Evolutionary conservation across 2,329 filamentous ascomycete species (phyloP), one percentile per base, ranked within the genome.

Genomic region (Trematosphaeria pertusa): DNA sequence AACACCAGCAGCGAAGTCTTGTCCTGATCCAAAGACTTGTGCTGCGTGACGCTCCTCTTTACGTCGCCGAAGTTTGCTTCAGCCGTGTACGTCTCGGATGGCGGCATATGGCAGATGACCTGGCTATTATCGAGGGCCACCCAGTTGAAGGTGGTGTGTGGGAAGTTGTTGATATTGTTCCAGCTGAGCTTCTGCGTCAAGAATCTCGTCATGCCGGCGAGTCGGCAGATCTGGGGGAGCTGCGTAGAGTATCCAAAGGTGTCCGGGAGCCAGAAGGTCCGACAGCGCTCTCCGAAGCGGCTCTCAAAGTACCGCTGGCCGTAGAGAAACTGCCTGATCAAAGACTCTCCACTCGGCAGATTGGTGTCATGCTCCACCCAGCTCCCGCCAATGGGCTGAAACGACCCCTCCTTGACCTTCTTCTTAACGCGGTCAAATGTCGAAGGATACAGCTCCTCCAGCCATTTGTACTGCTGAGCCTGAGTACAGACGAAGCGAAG

Each of bases 321-420:
- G 61, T 97, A 97, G 37, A 99, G 71, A 68, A 99, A 99, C 69
- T 99, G 94, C 32, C 94, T 85, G 36, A 94, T 88, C 28, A 99
- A 81, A 2, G 93, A 96, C 74, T 99, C 94, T 37, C 94, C 94
- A 62, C 91, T 93, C 0, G 94, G 94, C 81, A 99, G 82, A 67
- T 99, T 99, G 54, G 94, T 99, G 69, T 99, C 94, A 67, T 99
- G 94, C 69, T 99, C 94, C 12, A 99, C 93, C 94, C 94, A 99
- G 75, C 91, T 97, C 43, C 94, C 94, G 54, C 94, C 94, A 60
- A 99, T 93, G 11, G 92, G 92, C 58, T 97, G 90, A 72, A 99
- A 99, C 51, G 84, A 87, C 17, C 92, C 93, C 62, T 92, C 86
- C 72, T 90, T 90, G 50, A 97, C 87, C 80, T 96, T 96, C 44